Percentiles rank a stretch among this genome's conserved stretches.
Conservation (phyloP, 257 asterid species). For the Przewalskia tangutica region DNA sequence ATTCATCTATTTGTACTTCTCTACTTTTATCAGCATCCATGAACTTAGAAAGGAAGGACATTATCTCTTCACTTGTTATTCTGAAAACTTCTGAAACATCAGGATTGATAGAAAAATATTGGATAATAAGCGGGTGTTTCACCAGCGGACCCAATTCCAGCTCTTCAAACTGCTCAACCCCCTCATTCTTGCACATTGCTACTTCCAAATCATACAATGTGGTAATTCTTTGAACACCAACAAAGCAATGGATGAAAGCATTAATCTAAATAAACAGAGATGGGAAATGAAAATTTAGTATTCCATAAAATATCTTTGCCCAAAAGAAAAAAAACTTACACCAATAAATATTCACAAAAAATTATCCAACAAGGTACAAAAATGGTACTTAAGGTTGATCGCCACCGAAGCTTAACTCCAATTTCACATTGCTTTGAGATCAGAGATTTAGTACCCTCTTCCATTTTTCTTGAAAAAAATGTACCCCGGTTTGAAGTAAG, state of each 20-base stretch:
- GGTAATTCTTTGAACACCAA: constrained; percentile 67
- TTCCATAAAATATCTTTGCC: not conserved
- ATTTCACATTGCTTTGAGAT: constrained; percentile 1
- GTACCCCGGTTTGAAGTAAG: not conserved
- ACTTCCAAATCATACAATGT: constrained; percentile 74
- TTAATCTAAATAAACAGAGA: constrained; percentile 40
- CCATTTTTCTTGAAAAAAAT: not conserved
- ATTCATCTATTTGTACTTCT: constrained; percentile 34
- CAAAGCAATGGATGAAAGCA: constrained; percentile 86
- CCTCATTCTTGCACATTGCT: constrained; percentile 77
- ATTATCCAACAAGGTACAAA: not conserved
- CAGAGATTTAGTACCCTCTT: not conserved
- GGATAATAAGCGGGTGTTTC: constrained; percentile 63
- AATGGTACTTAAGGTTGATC: not conserved
- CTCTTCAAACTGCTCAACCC: constrained; percentile 62
- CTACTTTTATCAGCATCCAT: constrained; percentile 29
- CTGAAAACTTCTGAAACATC: constrained; percentile 48
- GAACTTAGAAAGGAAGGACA: constrained; percentile 59
- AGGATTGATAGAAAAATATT: constrained; percentile 57
- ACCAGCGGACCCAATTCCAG: constrained; percentile 87
- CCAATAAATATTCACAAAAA: not conserved
- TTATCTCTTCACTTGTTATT: constrained; percentile 58
- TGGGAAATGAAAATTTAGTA: not conserved
- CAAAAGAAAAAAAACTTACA: not conserved
- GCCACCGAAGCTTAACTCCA: not conserved